phyloP scores from a whole-genome alignment of 2,329 filamentous ascomycete species.

The Teratosphaeriaceae sp. region DNA sequence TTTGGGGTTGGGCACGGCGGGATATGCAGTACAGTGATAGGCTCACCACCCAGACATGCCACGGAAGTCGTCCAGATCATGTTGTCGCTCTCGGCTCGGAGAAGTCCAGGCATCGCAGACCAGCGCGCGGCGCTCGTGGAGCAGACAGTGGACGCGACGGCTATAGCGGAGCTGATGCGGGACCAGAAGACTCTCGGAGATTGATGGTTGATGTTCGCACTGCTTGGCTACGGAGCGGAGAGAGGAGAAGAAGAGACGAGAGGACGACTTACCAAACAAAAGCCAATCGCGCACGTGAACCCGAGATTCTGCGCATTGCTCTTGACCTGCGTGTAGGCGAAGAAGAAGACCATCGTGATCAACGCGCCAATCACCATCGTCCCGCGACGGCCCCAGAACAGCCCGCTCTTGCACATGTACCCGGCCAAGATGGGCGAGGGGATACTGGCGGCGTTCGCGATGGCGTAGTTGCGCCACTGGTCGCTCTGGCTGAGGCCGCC shows the following conservation, averaged over 20 bases:
- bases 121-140: background rate
- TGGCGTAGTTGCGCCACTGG: conserved; percentile 66
- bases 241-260: background rate
- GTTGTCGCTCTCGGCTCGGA: background rate
- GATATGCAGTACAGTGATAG: conserved; percentile 2
- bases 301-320: conserved; percentile 57
- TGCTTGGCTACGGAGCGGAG: background rate
- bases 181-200: background rate
- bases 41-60: conserved; percentile 11
- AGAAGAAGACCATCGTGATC: conserved; percentile 50
- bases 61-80: background rate
- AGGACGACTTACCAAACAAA: conserved; percentile 42
- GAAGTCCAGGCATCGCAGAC: background rate
- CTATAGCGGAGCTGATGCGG: background rate
- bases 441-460: conserved; percentile 55
- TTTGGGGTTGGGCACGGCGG: background rate
- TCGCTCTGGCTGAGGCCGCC: conserved; percentile 48
- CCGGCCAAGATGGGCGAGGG: conserved; percentile 64
- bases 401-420: conserved; percentile 53
- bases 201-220: background rate
- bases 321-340: conserved; percentile 64
- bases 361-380: conserved; percentile 54
- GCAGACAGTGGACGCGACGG: background rate
- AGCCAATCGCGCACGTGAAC: conserved; percentile 62
- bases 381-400: conserved; percentile 54